A percentile compares a stretch with the other conserved stretches of the same genome.
Evolutionary conservation across 2,329 filamentous ascomycete genomes (phyloP).

Genomic region (Dryadomyces quercus-mongolicae): DNA sequence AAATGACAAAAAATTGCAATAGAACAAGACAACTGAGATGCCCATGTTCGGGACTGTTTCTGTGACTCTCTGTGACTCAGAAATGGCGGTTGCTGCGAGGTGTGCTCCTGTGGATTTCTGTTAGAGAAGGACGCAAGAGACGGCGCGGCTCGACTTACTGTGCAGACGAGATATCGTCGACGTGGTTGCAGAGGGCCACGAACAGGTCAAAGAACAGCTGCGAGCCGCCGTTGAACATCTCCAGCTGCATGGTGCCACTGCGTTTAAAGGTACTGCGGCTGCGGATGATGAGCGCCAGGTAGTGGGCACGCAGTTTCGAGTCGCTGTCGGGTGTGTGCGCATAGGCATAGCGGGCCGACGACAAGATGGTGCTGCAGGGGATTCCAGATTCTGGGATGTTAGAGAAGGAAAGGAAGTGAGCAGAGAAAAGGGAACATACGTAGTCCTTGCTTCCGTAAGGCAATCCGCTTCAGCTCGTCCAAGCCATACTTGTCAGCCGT

Average conservation of each 20-base stretch:
- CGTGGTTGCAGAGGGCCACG: constrained; percentile 84
- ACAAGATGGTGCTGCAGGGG: constrained; percentile 71
- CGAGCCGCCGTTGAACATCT: constrained; percentile 78
- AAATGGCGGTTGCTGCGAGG: constrained; percentile 35
- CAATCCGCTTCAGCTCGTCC: constrained; percentile 71
- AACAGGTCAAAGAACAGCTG: constrained; percentile 88
- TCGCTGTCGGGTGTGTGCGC: constrained; percentile 79
- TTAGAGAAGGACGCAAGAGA: background rate
- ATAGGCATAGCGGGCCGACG: constrained; percentile 83
- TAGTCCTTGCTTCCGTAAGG: constrained; percentile 80
- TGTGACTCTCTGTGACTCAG: constrained; percentile 6
- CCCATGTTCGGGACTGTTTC: too few relatives aligned
- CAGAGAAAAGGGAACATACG: constrained; percentile 35
- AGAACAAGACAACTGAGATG: background rate
- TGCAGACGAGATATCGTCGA: constrained; percentile 53
- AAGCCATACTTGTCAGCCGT: constrained; percentile 75
- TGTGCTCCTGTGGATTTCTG: constrained; percentile 17
- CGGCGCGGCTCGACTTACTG: constrained; percentile 33
- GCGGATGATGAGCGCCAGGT: constrained; percentile 83
- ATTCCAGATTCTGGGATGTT: constrained; percentile 54
- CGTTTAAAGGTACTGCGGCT: constrained; percentile 81
- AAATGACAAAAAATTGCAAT: background rate
- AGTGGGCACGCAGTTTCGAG: constrained; percentile 83
- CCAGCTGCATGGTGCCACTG: constrained; percentile 88
- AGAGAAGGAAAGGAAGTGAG: background rate